Evolutionary conservation across 2,329 filamentous ascomycete genomes (phyloP).

Genomic region (Orbilia quercus): DNA sequence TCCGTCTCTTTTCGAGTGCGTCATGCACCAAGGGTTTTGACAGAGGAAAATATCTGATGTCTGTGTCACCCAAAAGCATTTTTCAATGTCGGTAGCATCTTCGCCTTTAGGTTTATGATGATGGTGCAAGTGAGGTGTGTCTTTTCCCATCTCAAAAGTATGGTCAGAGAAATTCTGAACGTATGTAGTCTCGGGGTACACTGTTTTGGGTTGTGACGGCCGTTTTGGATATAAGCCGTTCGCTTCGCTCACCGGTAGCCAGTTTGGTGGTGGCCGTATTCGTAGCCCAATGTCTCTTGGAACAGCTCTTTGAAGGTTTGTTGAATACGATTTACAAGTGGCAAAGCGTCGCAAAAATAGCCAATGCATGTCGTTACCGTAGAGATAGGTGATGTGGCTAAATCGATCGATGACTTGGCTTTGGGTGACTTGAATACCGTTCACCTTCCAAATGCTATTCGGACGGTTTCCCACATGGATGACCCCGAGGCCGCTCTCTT

Average conservation of each 20-base stretch:
- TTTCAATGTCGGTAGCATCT: background rate
- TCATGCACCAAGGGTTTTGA: conserved; percentile 37
- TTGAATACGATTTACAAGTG: background rate
- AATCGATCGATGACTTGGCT: conserved; percentile 41
- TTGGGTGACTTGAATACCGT: conserved; percentile 32
- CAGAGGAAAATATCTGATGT: conserved; percentile 18
- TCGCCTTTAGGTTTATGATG: conserved; percentile 23
- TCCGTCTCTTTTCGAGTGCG: background rate
- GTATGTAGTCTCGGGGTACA: conserved; percentile 17
- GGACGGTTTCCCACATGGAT: conserved; percentile 48
- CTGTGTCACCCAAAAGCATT: conserved; percentile 18
- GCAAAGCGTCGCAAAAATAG: conserved; percentile 41
- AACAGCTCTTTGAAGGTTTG: conserved; percentile 14
- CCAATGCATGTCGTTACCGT: conserved; percentile 37
- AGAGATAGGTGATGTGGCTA: conserved; percentile 42
- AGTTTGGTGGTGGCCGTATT: background rate
- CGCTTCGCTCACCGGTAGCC: background rate
- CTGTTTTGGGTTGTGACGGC: background rate
- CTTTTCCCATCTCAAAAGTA: conserved; percentile 22
- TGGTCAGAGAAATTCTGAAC: conserved; percentile 6
- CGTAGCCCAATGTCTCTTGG: conserved; percentile 9
- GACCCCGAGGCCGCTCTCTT: conserved; percentile 15
- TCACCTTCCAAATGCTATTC: conserved; percentile 43
- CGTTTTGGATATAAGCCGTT: background rate
- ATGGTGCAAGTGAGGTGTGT: conserved; percentile 51